These are phyloP conservation scores for Ogataea philodendri DNA, from an alignment of 805 yeast genomes.

Conservation along the genomic window DNA sequence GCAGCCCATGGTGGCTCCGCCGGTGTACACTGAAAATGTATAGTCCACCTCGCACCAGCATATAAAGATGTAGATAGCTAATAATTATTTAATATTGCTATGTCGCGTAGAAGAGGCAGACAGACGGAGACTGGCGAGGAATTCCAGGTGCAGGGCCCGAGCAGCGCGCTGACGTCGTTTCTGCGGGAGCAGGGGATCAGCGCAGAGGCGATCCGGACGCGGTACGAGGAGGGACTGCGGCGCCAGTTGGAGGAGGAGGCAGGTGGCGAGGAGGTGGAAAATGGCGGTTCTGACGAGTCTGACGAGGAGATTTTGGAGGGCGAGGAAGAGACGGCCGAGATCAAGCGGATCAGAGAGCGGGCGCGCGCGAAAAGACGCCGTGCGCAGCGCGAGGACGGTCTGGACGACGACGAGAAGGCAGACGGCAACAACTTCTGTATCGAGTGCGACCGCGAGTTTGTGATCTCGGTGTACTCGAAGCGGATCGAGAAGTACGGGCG, in stretches of 20 bases:
- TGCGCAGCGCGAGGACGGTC: slow-evolving; percentile 32
- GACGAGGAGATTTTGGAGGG: slow-evolving; percentile 39
- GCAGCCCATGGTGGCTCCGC: slow-evolving; percentile 8
- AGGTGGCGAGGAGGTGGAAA: slow-evolving; percentile 18
- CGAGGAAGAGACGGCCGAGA: slow-evolving; percentile 25
- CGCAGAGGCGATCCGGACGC: slow-evolving; percentile 68
- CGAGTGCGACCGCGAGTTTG: slow-evolving; percentile 58
- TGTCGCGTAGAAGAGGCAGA: slow-evolving; percentile 29
- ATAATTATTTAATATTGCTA: slow-evolving; percentile 5
- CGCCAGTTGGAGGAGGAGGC: slow-evolving; percentile 37
- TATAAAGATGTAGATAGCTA: background rate
- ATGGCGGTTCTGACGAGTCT: slow-evolving; percentile 27
- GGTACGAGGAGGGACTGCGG: slow-evolving; percentile 31
- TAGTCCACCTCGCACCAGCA: slow-evolving; percentile 9
- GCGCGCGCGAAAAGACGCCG: slow-evolving; percentile 38
- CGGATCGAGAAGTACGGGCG: slow-evolving; percentile 42
- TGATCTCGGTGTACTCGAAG: slow-evolving; percentile 65
- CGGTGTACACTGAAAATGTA: slow-evolving; percentile 5
- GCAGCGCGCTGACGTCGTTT: slow-evolving; percentile 88
- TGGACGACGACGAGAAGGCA: slow-evolving; percentile 40
- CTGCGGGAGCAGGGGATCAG: slow-evolving; percentile 85
- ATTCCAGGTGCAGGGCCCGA: slow-evolving; percentile 51
- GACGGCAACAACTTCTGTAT: slow-evolving; percentile 53
- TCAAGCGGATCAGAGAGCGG: slow-evolving; percentile 18
- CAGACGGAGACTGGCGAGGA: slow-evolving; percentile 11